Conservation (phyloP, 1,139 yeast species). For the Yamadazyma mexicana region DNA sequence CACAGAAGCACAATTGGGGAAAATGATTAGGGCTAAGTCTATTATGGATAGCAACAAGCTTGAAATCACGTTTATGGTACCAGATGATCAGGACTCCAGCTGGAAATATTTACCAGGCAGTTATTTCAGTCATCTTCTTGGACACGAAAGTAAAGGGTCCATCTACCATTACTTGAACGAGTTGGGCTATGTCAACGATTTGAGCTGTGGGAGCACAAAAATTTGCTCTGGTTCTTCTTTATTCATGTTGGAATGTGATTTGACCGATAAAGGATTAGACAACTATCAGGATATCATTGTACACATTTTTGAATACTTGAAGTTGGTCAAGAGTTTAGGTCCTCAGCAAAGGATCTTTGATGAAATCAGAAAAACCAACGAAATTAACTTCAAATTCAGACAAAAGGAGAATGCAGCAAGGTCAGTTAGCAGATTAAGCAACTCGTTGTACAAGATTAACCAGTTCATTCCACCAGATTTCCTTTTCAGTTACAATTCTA, state of each 20-base stretch:
- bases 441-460: slow-evolving; percentile 39
- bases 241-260: slow-evolving; percentile 67
- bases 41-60: slow-evolving; percentile 75
- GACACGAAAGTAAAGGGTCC: slow-evolving; percentile 90
- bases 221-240: slow-evolving; percentile 69
- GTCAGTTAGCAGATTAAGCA: slow-evolving; percentile 56
- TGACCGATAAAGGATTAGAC: slow-evolving; percentile 70
- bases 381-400: slow-evolving; percentile 59
- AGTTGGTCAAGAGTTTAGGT: slow-evolving; percentile 40
- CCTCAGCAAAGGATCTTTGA: slow-evolving; percentile 63
- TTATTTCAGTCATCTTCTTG: slow-evolving; percentile 77
- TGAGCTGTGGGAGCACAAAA: slow-evolving; percentile 72
- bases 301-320: slow-evolving; percentile 69
- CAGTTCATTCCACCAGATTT: slow-evolving; percentile 59
- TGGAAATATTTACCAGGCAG: slow-evolving; percentile 72
- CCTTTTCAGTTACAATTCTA: slow-evolving; percentile 57
- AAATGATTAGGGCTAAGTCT: slow-evolving; percentile 69
- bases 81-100: slow-evolving; percentile 61
- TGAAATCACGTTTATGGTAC: slow-evolving; percentile 69
- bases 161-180: slow-evolving; percentile 66
- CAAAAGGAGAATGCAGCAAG: slow-evolving; percentile 66
- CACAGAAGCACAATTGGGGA: slow-evolving; percentile 48
- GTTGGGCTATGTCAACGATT: slow-evolving; percentile 73
- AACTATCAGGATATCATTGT: slow-evolving; percentile 62
- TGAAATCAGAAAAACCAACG: slow-evolving; percentile 48